Conservation (phyloP, 1,139 yeast species). For the Casaregolazyma lundiana region DNA sequence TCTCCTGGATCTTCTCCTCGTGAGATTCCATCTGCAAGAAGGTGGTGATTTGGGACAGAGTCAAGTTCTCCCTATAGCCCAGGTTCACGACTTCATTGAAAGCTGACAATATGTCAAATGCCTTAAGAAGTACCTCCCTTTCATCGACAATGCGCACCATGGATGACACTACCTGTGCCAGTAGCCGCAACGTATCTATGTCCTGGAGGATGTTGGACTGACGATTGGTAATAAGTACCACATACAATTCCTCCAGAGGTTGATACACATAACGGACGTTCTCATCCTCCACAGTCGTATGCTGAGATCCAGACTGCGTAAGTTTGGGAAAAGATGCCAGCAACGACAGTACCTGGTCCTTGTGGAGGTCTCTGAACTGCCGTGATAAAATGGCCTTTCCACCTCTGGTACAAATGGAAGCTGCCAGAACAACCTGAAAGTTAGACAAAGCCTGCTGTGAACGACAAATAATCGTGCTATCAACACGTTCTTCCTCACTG, state of each 20-base stretch:
- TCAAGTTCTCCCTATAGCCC: slow-evolving; percentile 87
- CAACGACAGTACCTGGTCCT: slow-evolving; percentile 81
- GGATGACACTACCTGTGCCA: slow-evolving; percentile 75
- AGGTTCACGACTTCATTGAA: slow-evolving; percentile 89
- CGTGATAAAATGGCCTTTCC: slow-evolving; percentile 93
- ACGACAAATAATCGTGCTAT: background rate
- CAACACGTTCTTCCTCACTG: background rate
- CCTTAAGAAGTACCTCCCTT: slow-evolving; percentile 73
- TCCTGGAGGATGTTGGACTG: slow-evolving; percentile 93
- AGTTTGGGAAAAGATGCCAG: slow-evolving; percentile 83
- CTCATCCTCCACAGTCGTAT: slow-evolving; percentile 92
- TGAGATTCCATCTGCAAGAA: slow-evolving; percentile 97
- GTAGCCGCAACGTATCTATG: slow-evolving; percentile 83
- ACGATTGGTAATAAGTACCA: slow-evolving; percentile 85
- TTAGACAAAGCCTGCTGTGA: background rate
- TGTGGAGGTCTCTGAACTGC: slow-evolving; percentile 81
- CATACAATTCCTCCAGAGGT: slow-evolving; percentile 91
- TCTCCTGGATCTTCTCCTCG: slow-evolving; percentile 97
- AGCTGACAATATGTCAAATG: slow-evolving; percentile 86
- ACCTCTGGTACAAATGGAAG: slow-evolving; percentile 90
- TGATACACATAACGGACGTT: slow-evolving; percentile 91
- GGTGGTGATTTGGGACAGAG: slow-evolving; percentile 77
- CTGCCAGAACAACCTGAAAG: slow-evolving; percentile 72
- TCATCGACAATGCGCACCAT: slow-evolving; percentile 72
- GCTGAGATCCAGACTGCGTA: slow-evolving; percentile 71